Evolutionary conservation across 495 filamentous ascomycete species (phyloP).

Genomic region (Aspergillus sparsus): DNA sequence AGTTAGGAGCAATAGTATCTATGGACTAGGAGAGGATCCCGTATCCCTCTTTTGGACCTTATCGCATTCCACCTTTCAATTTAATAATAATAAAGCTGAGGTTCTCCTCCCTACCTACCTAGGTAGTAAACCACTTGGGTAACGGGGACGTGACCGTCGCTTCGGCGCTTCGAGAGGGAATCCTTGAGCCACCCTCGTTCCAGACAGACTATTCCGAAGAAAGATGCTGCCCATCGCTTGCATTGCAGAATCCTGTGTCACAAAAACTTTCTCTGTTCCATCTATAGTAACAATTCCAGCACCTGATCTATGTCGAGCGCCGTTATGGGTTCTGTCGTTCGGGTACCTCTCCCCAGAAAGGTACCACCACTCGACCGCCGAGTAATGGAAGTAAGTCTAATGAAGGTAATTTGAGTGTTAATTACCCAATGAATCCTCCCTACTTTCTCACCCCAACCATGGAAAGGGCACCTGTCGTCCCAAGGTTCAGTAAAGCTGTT

Average conservation of each 20-base stretch:
- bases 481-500: not conserved
- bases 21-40: no score
- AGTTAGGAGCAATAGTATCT: no score
- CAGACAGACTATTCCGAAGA: not conserved
- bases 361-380: not conserved
- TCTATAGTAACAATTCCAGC: not conserved
- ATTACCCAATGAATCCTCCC: not conserved
- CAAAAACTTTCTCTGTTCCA: not conserved
- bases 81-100: no score
- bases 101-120: not conserved
- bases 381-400: not conserved
- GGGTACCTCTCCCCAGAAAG: not conserved
- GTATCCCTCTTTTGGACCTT: no score
- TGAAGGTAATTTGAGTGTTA: not conserved
- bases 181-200: not conserved
- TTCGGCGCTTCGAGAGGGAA: not conserved
- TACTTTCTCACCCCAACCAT: not conserved
- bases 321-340: no score
- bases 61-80: no score
- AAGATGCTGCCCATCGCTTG: not conserved
- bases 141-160: not conserved
- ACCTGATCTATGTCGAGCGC: no score
- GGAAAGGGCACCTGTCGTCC: not conserved
- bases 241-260: constrained; percentile 1
- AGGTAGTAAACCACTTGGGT: not conserved